Evolutionary conservation across 306 rosid genomes (phyloP).

Genomic region (Vigna mungo): DNA sequence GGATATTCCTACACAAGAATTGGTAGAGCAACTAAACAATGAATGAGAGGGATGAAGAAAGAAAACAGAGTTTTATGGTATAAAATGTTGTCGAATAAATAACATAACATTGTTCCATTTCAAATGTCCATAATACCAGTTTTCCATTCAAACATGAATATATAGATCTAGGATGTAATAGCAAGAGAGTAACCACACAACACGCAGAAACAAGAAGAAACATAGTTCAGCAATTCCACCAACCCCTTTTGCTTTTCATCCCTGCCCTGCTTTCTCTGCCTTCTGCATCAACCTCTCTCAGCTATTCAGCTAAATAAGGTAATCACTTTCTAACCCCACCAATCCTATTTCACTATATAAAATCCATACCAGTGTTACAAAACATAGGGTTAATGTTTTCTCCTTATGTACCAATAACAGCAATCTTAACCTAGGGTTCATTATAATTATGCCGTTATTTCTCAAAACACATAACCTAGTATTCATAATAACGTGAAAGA

Average conservation of each 20-base stretch:
- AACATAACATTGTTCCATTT: neutral
- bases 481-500: too few species aligned
- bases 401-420: too few species aligned
- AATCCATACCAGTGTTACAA: too few species aligned
- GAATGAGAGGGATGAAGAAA: neutral
- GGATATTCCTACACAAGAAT: neutral
- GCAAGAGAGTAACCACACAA: constrained; percentile 3
- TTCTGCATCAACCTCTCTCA: neutral
- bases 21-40: neutral
- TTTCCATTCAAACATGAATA: neutral
- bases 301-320: constrained; percentile 37
- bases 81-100: neutral
- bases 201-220: neutral
- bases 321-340: constrained; percentile 16
- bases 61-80: neutral
- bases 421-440: too few species aligned
- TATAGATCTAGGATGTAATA: neutral
- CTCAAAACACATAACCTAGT: too few species aligned
- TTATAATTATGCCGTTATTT: too few species aligned
- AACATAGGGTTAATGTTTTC: too few species aligned
- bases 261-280: constrained; percentile 3
- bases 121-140: constrained; percentile 18
- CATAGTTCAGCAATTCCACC: constrained; percentile 8
- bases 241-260: neutral
- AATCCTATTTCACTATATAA: too few species aligned